Conservation (phyloP, 139 green algal genomes). For the Ettlia oleoabundans region DNA sequence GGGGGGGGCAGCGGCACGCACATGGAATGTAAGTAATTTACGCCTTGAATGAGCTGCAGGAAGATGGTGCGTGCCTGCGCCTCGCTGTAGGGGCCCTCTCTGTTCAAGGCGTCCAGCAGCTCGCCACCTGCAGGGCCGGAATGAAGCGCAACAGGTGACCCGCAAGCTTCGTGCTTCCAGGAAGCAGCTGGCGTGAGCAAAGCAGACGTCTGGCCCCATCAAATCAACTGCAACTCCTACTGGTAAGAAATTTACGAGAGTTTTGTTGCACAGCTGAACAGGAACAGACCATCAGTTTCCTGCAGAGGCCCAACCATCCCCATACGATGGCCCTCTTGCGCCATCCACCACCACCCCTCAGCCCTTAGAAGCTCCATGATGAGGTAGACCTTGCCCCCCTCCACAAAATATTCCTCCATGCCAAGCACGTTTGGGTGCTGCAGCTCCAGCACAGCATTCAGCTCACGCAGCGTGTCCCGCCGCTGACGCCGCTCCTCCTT, state of each 20-base stretch:
- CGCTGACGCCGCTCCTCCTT: background rate
- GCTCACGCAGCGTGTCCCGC: conserved; percentile 68
- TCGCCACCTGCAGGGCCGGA: conserved; percentile 63
- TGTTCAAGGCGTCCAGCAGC: conserved; percentile 83
- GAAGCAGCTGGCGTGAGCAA: no score
- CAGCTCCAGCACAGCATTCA: conserved; percentile 82
- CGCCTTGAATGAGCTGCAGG: conserved; percentile 76
- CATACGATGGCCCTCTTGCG: no score
- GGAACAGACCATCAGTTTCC: no score
- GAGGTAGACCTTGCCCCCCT: conserved; percentile 70
- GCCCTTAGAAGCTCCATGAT: conserved; percentile 83
- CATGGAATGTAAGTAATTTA: conserved; percentile 82
- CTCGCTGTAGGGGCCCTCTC: conserved; percentile 77
- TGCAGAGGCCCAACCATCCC: no score
- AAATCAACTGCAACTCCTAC: background rate
- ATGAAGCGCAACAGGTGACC: background rate
- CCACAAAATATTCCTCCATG: conserved; percentile 78
- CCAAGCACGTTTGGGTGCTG: conserved; percentile 85
- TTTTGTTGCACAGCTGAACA: background rate
- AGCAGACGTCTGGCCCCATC: no score
- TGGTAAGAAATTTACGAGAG: background rate
- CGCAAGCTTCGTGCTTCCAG: background rate
- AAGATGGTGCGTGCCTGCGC: conserved; percentile 76
- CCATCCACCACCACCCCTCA: background rate
- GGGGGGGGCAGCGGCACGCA: no score